Percentiles rank a stretch among this genome's conserved stretches.
Evolutionary conservation across 1,139 yeast species (phyloP).

Genomic region (Pichia inconspicua): DNA sequence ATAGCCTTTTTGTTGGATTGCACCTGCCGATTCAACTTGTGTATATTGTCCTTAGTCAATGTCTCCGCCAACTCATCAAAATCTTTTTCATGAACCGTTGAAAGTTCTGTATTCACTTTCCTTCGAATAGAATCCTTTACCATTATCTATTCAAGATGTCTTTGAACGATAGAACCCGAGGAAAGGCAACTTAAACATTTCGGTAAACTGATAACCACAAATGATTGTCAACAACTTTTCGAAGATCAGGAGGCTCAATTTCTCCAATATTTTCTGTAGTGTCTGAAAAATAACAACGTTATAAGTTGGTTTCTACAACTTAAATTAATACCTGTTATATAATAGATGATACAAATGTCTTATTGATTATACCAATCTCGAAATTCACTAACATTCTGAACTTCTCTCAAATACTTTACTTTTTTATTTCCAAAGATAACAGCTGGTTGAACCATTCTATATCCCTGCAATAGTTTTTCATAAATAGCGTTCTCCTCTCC

Average conservation of each 20-base stretch:
- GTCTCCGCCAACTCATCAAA: not conserved
- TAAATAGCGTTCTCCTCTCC: slow-evolving; percentile 19
- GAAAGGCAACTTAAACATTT: too few relatives aligned
- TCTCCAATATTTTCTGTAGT: too few relatives aligned
- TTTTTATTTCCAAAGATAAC: slow-evolving; percentile 19
- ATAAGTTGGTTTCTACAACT: too few relatives aligned
- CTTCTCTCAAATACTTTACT: slow-evolving; percentile 15
- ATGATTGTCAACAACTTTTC: not conserved
- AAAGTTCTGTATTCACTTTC: slow-evolving; percentile 10
- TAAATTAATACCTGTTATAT: too few relatives aligned
- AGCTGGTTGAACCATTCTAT: slow-evolving; percentile 30
- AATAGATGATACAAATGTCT: not conserved
- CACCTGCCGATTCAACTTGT: not conserved
- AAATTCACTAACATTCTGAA: slow-evolving; percentile 14
- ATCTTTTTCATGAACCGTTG: slow-evolving; percentile 22
- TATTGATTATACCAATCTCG: slow-evolving; percentile 11
- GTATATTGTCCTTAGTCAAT: slow-evolving; percentile 5
- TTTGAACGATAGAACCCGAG: too few relatives aligned
- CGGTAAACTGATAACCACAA: too few relatives aligned
- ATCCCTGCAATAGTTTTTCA: slow-evolving; percentile 24
- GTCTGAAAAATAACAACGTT: too few relatives aligned
- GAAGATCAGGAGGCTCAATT: not conserved
- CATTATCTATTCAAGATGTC: not conserved
- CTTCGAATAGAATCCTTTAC: slow-evolving; percentile 4
- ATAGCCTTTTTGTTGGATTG: slow-evolving; percentile 1